These are phyloP conservation scores for Cryptococcus wingfieldii DNA, from an alignment of 1,284 basidiomycete genomes.

Conservation along the genomic window DNA sequence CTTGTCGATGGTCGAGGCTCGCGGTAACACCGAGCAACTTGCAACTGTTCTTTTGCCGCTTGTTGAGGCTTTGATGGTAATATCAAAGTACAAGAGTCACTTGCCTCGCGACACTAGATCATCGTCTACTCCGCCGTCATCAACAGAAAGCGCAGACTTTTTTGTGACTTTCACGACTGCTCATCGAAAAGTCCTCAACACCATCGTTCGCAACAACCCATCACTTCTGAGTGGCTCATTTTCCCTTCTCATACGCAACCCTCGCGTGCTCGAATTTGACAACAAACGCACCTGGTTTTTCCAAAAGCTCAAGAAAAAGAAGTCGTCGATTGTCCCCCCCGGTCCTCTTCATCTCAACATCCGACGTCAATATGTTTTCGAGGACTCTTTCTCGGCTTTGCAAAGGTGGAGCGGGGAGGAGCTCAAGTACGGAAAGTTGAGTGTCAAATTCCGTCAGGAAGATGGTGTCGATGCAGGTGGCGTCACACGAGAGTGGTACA, in stretches of 20 bases:
- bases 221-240: constrained; percentile 98
- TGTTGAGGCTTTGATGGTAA: constrained; percentile 95
- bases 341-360: constrained; percentile 86
- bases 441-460: constrained; percentile 93
- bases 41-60: constrained; percentile 84
- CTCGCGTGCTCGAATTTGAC: constrained; percentile 97
- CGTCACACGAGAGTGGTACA: constrained; percentile 98
- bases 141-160: constrained; percentile 69
- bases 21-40: constrained; percentile 74
- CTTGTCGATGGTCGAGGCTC: constrained; percentile 72
- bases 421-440: constrained; percentile 97
- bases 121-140: constrained; percentile 55
- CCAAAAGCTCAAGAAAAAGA: constrained; percentile 87
- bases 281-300: constrained; percentile 99
- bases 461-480: constrained; percentile 98
- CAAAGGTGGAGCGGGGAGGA: constrained; percentile 89
- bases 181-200: constrained; percentile 90
- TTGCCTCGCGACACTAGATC: constrained; percentile 23
- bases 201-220: constrained; percentile 97
- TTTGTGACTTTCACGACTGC: constrained; percentile 93
- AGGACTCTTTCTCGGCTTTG: constrained; percentile 92
- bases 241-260: constrained; percentile 91
- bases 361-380: constrained; percentile 87
- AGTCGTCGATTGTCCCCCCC: constrained; percentile 68
- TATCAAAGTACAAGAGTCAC: constrained; percentile 71